Evolutionary conservation across 2,329 filamentous ascomycete species (phyloP).

Genomic region (Lecanicillium sp.): DNA sequence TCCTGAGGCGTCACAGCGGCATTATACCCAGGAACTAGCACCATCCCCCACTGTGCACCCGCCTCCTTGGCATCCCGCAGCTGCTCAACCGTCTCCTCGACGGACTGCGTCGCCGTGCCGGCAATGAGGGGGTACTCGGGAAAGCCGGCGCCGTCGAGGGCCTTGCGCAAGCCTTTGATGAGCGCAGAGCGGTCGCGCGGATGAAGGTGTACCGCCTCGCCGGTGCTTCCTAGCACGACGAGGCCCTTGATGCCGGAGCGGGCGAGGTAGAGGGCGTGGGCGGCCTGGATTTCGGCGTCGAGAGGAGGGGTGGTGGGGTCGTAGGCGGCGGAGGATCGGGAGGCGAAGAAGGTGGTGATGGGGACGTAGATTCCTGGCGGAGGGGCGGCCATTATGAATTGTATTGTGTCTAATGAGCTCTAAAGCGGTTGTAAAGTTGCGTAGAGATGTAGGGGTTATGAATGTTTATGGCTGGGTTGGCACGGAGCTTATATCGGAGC

Average conservation of each 20-base stretch:
- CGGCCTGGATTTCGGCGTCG: slow-evolving; percentile 49
- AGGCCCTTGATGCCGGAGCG: slow-evolving; percentile 52
- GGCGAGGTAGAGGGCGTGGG: slow-evolving; percentile 53
- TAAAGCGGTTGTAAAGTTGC: background rate
- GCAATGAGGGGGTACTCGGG: slow-evolving; percentile 52
- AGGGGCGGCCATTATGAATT: slow-evolving; percentile 25
- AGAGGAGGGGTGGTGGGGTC: slow-evolving; percentile 40
- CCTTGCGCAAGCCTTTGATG: slow-evolving; percentile 46
- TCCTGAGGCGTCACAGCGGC: slow-evolving; percentile 45
- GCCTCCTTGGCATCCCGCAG: slow-evolving; percentile 47
- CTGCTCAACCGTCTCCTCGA: slow-evolving; percentile 54
- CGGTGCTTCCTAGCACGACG: slow-evolving; percentile 56
- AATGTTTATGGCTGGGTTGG: too few species aligned
- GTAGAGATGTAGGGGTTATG: too few species aligned
- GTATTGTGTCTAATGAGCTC: background rate
- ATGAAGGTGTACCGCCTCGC: slow-evolving; percentile 55
- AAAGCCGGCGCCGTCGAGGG: slow-evolving; percentile 47
- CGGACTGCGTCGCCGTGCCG: slow-evolving; percentile 53
- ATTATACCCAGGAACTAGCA: slow-evolving; percentile 54
- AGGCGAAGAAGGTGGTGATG: slow-evolving; percentile 56
- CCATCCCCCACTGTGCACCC: slow-evolving; percentile 52
- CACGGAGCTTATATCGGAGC: too few species aligned
- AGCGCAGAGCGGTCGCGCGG: slow-evolving; percentile 48
- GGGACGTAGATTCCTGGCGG: slow-evolving; percentile 52
- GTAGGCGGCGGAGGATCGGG: slow-evolving; percentile 32